Evolutionary conservation across 176 grass and related monocot species (phyloP).

Genomic region (Rhipidocladum racemiflorum): DNA sequence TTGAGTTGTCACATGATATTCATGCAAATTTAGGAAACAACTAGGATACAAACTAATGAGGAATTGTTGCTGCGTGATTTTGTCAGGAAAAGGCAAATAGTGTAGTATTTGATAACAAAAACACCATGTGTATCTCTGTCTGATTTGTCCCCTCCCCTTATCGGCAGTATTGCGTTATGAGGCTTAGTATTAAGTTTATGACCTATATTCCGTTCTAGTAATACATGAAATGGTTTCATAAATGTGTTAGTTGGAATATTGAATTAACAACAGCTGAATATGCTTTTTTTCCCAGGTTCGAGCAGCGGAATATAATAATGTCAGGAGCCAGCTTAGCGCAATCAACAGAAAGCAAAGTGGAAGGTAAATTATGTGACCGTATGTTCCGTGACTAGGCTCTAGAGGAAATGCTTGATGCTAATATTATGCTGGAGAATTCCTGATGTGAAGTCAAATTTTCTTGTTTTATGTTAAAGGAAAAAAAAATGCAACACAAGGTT

Average conservation of each 20-base stretch:
- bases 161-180: background rate
- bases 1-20: background rate
- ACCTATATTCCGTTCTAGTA: background rate
- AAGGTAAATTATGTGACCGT: slow-evolving; percentile 47
- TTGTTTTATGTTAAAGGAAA: background rate
- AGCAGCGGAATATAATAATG: slow-evolving; percentile 80
- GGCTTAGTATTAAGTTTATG: background rate
- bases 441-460: background rate
- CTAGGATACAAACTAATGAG: background rate
- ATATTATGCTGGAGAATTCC: background rate
- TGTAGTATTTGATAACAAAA: background rate
- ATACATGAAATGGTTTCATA: background rate
- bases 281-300: slow-evolving; percentile 47
- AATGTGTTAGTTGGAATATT: background rate
- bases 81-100: background rate
- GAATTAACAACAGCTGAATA: background rate
- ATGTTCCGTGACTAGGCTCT: background rate
- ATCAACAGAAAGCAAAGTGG: slow-evolving; percentile 99
- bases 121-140: background rate
- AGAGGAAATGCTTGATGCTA: background rate
- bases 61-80: background rate
- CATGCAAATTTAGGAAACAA: background rate
- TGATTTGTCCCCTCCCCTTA: background rate
- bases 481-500: background rate
- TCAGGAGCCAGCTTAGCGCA: slow-evolving; percentile 89